phyloP scores from a whole-genome alignment of 306 rosid species.

The Dryas drummondii region DNA sequence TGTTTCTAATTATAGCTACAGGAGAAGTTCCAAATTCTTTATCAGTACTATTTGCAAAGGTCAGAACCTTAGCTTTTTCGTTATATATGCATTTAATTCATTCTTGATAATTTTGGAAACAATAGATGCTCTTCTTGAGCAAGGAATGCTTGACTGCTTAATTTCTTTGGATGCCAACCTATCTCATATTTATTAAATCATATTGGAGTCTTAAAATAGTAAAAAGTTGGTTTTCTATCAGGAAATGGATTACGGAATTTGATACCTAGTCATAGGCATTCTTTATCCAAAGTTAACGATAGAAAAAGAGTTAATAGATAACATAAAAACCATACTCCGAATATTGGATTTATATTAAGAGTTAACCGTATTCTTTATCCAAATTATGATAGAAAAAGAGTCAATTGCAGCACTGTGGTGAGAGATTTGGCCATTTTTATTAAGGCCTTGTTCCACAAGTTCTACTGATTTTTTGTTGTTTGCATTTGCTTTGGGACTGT shows the following conservation, averaged over 20 bases:
- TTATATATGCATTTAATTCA: slow-evolving; percentile 10
- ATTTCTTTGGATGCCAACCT: background rate
- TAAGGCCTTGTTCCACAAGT: background rate
- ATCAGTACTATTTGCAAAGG: slow-evolving; percentile 73
- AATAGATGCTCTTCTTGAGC: slow-evolving; percentile 9
- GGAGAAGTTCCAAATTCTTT: slow-evolving; percentile 91
- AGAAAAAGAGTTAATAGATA: background rate
- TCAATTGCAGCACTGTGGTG: background rate
- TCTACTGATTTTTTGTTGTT: background rate
- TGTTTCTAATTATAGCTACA: slow-evolving; percentile 78
- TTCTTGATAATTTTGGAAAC: slow-evolving; percentile 5
- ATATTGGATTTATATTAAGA: background rate
- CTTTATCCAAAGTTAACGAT: background rate
- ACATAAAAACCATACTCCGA: background rate
- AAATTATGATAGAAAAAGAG: too few relatives aligned
- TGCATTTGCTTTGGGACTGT: background rate
- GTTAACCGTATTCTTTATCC: too few relatives aligned
- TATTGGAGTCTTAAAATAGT: background rate
- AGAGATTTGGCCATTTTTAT: background rate
- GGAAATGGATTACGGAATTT: background rate
- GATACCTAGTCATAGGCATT: background rate
- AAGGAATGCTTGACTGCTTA: slow-evolving; percentile 9
- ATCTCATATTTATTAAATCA: background rate
- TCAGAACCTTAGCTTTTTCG: slow-evolving; percentile 36
- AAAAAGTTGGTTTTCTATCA: background rate